Evolutionary conservation across 768 basidiomycete genomes (phyloP), one percentile per base, ranked within the genome.

Genomic region (Hortiboletus campestris): DNA sequence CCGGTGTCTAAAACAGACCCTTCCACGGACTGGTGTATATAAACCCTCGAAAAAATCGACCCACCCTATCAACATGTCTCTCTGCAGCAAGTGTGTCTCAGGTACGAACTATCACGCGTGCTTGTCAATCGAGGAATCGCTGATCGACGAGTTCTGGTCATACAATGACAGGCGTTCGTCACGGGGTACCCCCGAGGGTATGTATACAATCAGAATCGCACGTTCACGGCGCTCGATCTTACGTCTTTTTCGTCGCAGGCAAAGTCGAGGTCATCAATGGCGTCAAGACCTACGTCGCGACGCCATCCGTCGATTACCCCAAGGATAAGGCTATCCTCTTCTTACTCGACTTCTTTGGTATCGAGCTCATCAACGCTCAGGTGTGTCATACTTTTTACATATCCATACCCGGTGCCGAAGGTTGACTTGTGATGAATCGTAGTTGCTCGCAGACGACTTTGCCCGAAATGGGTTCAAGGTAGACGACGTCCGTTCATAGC

Each of bases 281-380:
- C 3, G 74, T 84, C 44, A 64, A 71, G 9, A 74, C 70, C 58
- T 86, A 87, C 57, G 74, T 84, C 48, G 78, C 80, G 1, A 82
- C 79, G 1, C 85, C 85, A 13, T 66, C 74, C 1, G 60, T 62
- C 3, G 77, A 79, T 38, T 84, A 81, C 55, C 69, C 78, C 50
- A 80, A 82, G 68, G 75, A 80, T 59, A 85, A 84, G 65, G 81
- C 77, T 28, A 50, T 86, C 46, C 75, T 87, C 28, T 81, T 74
- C 72, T 65, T 86, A 25, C 53, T 80, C 4, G 85, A 84, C 58
- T 70, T 77, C 44, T 83, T 81, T 54, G 84, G 84, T 9, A 63
- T 77, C 25, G 70, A 78, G 22, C 68, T 83, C 11, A 40, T 67
- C 65, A 85, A 86, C 60, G 49, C 67, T 36, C 65, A 74, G 67